A percentile compares a stretch with the other conserved stretches of the same genome.
Evolutionary conservation across 192 early-diverging fungal genomes (phyloP).

Genomic region (Umbelopsis isabellina): DNA sequence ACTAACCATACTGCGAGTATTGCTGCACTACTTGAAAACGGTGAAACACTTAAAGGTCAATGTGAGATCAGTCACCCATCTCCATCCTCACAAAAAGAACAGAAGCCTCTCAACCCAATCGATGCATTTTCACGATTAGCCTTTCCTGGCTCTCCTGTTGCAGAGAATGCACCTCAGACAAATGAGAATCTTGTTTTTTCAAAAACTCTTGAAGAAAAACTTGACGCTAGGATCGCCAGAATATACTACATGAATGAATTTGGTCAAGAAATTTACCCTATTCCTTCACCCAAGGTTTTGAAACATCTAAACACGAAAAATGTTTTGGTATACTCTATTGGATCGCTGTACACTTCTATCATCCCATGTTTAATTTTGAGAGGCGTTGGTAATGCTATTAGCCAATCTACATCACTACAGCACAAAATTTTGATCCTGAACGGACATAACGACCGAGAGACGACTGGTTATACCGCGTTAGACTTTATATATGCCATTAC

Average conservation of each 20-base stretch:
- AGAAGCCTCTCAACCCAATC: conserved; percentile 38
- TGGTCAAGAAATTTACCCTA: conserved; percentile 69
- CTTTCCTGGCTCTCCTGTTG: conserved; percentile 33
- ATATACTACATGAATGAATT: conserved; percentile 77
- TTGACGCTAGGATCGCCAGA: conserved; percentile 57
- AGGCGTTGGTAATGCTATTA: conserved; percentile 65
- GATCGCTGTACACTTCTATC: conserved; percentile 76
- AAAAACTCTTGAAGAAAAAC: conserved; percentile 46
- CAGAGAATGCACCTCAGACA: not conserved
- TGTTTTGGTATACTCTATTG: conserved; percentile 70
- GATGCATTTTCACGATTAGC: conserved; percentile 44
- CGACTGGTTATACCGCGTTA: conserved; percentile 66
- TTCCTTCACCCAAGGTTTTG: conserved; percentile 63
- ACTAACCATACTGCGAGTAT: conserved; percentile 68
- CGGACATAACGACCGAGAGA: conserved; percentile 70
- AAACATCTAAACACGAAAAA: conserved; percentile 52
- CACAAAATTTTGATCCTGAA: conserved; percentile 74
- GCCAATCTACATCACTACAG: conserved; percentile 49
- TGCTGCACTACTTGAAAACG: conserved; percentile 69
- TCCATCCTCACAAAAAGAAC: not conserved
- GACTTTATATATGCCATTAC: conserved; percentile 74
- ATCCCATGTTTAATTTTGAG: conserved; percentile 72
- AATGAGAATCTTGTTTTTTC: conserved; percentile 56
- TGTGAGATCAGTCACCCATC: conserved; percentile 78
- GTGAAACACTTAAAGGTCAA: conserved; percentile 65